Base-by-base conservation (phyloP, 371 early-diverging fungal genomes). In the Mucor circinelloides region DNA sequence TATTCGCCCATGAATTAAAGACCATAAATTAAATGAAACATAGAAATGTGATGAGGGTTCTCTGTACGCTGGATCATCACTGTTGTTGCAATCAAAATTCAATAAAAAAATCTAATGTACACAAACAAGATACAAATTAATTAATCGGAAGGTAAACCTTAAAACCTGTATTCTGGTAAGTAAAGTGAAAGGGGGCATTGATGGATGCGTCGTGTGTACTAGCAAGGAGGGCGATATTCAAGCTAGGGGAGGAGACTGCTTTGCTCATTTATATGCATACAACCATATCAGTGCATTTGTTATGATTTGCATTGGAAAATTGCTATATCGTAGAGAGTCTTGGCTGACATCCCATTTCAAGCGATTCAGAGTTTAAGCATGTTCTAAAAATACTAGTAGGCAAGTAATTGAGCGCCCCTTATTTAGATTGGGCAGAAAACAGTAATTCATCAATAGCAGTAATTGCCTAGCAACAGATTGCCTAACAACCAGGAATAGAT, bases 61-160 rank as follows among this genome's bases (percentile, higher is more conserved):
- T 23, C n/a, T 44, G 17, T 44, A n/a, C 44, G 44, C 44, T 44
- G 44, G 44, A 44, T 44, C 44, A 44, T 44, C 44, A 44, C 44
- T n/a, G 44, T 44, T 44, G 44, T 50, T 50, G 50, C 50, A 50
- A 50, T 50, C 50, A 50, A 50, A 50, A 23, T 50, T 50, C 25
- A 23, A 23, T 50, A 50, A 12, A 23, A n/a, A 50, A 50, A 50
- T 50, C 25, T 50, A 50, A 50, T 50, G 23, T 50, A 50, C 50
- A 50, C 50, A 50, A 50, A 12, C 50, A 50, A 50, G 50, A 25
- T 50, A 25, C 50, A 50, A 50, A 48, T 50, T 50, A 50, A 50
- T 50, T 25, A 50, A 50, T 50, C 50, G 50, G 50, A 50, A 50
- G 4, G 23, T 12, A 25, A 50, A 50, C 50, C 50, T 50, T 50